Evolutionary conservation across 2,329 filamentous ascomycete genomes (phyloP).

Genomic region (Aspergillus sojae): DNA sequence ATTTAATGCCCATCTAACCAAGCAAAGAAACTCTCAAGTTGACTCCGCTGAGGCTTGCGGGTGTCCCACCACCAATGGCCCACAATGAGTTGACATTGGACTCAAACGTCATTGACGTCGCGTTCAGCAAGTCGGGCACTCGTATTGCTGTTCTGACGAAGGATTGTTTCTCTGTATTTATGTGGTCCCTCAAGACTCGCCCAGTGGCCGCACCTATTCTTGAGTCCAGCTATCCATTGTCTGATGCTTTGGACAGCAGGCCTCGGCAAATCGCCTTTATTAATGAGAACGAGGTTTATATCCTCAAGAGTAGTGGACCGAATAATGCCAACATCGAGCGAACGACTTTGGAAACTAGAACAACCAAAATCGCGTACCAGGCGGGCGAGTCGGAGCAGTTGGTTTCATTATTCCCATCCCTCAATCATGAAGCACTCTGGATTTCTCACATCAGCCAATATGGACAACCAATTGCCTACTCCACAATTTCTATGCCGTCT

Average conservation of each 20-base stretch:
- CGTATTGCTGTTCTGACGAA: conserved; percentile 73
- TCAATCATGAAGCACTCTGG: conserved; percentile 41
- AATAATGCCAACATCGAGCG: conserved; percentile 34
- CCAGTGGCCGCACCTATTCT: conserved; percentile 42
- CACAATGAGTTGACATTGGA: conserved; percentile 70
- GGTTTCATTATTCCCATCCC: conserved; percentile 39
- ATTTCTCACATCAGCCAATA: conserved; percentile 34
- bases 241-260: conserved; percentile 30
- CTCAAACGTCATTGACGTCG: conserved; percentile 71
- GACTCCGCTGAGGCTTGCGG: conserved; percentile 80
- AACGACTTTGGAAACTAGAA: conserved; percentile 38
- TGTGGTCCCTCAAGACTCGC: conserved; percentile 62
- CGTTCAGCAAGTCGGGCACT: conserved; percentile 67
- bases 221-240: conserved; percentile 41
- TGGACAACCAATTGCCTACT: conserved; percentile 34
- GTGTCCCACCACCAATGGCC: conserved; percentile 91
- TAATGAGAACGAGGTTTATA: conserved; percentile 44
- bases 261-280: conserved; percentile 53
- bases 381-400: conserved; percentile 37
- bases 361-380: conserved; percentile 33
- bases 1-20: conserved; percentile 24
- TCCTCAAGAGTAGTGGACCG: conserved; percentile 43
- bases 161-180: conserved; percentile 67
- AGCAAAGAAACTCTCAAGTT: conserved; percentile 67
- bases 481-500: conserved; percentile 26